Conservation (phyloP, 2,329 filamentous ascomycete species). For the Fusarium brevicatenulatum region DNA sequence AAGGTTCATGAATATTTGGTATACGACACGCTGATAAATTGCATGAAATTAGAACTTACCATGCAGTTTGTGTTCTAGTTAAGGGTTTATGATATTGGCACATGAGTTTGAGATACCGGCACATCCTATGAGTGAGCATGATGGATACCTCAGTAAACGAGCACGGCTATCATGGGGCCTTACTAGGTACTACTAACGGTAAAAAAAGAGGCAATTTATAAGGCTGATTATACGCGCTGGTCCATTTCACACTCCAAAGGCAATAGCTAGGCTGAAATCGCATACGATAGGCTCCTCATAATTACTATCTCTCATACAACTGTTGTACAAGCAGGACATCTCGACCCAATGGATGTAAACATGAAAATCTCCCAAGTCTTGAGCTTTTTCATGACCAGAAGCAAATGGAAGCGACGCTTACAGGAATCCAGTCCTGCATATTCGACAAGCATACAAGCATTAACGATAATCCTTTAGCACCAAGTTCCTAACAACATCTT, state of each 20-base stretch:
- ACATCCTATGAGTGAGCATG: neutral
- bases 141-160: neutral
- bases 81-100: neutral
- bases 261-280: neutral
- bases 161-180: neutral
- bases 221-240: neutral
- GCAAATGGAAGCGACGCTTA: constrained; percentile 9
- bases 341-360: neutral
- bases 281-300: neutral
- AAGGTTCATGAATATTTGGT: neutral
- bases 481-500: neutral
- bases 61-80: neutral
- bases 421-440: neutral
- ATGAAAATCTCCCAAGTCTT: neutral
- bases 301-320: constrained; percentile 13
- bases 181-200: too few species aligned
- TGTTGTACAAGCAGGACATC: constrained; percentile 7
- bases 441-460: constrained; percentile 1
- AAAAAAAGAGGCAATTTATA: neutral
- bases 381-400: constrained; percentile 3
- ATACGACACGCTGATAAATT: neutral
- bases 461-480: constrained; percentile 18
- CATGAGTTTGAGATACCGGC: neutral
- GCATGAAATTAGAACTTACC: neutral
- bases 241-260: neutral